These are phyloP conservation scores for Ogataea paradorogensis DNA, from an alignment of 805 yeast species.

Conservation along the genomic window DNA sequence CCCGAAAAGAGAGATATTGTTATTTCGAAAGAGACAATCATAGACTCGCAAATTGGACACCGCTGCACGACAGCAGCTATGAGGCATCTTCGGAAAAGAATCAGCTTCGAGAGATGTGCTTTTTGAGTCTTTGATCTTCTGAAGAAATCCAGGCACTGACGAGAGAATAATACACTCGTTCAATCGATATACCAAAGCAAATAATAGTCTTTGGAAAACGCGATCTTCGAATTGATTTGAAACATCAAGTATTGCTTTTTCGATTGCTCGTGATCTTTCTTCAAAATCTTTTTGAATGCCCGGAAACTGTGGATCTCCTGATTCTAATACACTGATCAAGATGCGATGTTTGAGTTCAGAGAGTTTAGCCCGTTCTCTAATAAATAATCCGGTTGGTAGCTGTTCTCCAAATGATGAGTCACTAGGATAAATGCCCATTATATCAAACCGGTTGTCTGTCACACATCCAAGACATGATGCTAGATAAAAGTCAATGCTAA, in stretches of 20 bases:
- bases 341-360: conserved; percentile 3
- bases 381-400: conserved; percentile 6
- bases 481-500: conserved; percentile 4
- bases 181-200: conserved; percentile 8
- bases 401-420: background rate
- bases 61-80: conserved; percentile 4
- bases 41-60: conserved; percentile 6
- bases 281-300: background rate
- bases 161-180: conserved; percentile 11
- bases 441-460: background rate
- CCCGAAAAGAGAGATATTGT: conserved; percentile 9
- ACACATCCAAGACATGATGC: conserved; percentile 7
- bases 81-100: background rate
- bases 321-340: background rate
- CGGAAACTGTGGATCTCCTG: background rate
- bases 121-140: background rate
- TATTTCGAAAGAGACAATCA: conserved; percentile 1
- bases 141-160: conserved; percentile 2
- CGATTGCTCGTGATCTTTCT: conserved; percentile 4
- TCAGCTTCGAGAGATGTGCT: background rate
- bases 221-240: background rate
- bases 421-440: conserved; percentile 1
- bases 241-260: background rate
- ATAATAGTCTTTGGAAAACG: conserved; percentile 2
- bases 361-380: conserved; percentile 3